Conservation (phyloP, 2,329 filamentous ascomycete species). For the Cercospora sp. region DNA sequence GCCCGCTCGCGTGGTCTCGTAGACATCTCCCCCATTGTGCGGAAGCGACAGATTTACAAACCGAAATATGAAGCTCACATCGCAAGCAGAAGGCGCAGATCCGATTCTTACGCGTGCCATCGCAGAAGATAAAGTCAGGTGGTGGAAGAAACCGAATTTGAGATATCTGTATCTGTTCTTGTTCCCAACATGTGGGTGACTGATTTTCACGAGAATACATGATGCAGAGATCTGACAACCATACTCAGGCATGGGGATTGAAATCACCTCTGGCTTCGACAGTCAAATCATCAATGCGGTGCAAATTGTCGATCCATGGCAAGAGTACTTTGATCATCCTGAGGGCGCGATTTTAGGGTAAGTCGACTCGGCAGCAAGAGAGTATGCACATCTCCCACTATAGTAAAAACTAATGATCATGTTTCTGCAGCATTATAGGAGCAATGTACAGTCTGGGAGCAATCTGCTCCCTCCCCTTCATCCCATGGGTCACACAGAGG, state of each 20-base stretch:
- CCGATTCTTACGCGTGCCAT: slow-evolving; percentile 32
- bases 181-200: slow-evolving; percentile 53
- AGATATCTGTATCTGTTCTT: slow-evolving; percentile 58
- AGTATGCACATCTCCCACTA: neutral
- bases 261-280: slow-evolving; percentile 62
- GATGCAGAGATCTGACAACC: neutral
- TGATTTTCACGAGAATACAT: neutral
- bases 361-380: neutral
- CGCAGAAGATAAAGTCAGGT: slow-evolving; percentile 40
- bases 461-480: slow-evolving; percentile 59
- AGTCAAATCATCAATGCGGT: slow-evolving; percentile 45
- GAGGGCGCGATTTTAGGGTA: slow-evolving; percentile 47
- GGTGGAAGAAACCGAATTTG: slow-evolving; percentile 60
- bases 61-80: slow-evolving; percentile 13
- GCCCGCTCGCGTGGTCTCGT: neutral
- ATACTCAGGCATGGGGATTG: slow-evolving; percentile 54
- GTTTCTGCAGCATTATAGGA: slow-evolving; percentile 52
- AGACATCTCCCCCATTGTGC: neutral
- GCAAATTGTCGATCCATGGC: slow-evolving; percentile 22
- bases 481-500: slow-evolving; percentile 56
- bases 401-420: neutral
- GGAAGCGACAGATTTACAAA: neutral
- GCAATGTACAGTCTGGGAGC: slow-evolving; percentile 62
- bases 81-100: slow-evolving; percentile 20
- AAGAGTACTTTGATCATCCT: slow-evolving; percentile 46